Percentiles rank a stretch among this genome's conserved stretches.
These are phyloP conservation scores for Bryoglossum gracile DNA, from an alignment of 495 filamentous ascomycete species.

Conservation along the genomic window DNA sequence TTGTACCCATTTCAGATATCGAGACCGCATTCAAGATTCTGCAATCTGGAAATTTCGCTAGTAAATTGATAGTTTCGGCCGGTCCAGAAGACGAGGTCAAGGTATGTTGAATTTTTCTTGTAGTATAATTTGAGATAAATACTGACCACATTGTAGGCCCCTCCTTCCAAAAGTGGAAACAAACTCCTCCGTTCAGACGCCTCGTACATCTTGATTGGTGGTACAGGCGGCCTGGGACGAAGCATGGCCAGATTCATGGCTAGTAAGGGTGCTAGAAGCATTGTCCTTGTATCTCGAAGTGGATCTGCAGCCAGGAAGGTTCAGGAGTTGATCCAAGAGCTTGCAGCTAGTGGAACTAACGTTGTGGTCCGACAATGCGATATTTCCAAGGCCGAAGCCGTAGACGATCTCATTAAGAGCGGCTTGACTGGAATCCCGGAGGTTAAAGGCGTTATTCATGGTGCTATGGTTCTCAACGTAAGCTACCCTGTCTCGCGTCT, in stretches of 20 bases:
- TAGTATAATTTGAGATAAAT: background rate
- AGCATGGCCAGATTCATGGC: slow-evolving; percentile 56
- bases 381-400: slow-evolving; percentile 24
- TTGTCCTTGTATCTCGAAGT: slow-evolving; percentile 53
- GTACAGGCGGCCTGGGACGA: slow-evolving; percentile 57
- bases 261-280: slow-evolving; percentile 45
- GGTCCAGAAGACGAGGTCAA: slow-evolving; percentile 34
- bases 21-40: slow-evolving; percentile 50
- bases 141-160: slow-evolving; percentile 14
- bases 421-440: slow-evolving; percentile 32
- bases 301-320: slow-evolving; percentile 27
- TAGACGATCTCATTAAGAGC: slow-evolving; percentile 11
- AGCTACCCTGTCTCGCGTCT: slow-evolving; percentile 2
- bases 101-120: slow-evolving; percentile 1
- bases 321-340: slow-evolving; percentile 16
- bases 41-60: slow-evolving; percentile 46
- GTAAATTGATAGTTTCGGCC: slow-evolving; percentile 50
- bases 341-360: slow-evolving; percentile 13
- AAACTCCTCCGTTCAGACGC: slow-evolving; percentile 26
- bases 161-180: slow-evolving; percentile 4
- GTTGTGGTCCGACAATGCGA: slow-evolving; percentile 32
- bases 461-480: slow-evolving; percentile 43
- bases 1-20: slow-evolving; percentile 44
- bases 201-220: slow-evolving; percentile 54
- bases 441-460: slow-evolving; percentile 45